Evolutionary conservation across 164 flowering plant species (phyloP).

Genomic region (Magnolia kwangsiensis): DNA sequence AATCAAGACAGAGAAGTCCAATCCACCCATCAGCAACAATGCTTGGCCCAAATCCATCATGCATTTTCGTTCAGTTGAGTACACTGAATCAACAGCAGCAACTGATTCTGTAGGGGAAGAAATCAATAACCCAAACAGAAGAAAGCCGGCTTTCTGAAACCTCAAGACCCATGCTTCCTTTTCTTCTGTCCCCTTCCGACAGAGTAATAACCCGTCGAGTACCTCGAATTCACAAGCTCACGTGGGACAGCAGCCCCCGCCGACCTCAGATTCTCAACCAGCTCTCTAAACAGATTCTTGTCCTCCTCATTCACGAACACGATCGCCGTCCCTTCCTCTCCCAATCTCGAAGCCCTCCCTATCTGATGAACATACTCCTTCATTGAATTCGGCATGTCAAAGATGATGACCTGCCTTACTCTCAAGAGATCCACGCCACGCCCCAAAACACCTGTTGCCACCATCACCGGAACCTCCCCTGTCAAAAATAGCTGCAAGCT

Average conservation of each 20-base stretch:
- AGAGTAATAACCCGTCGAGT: slow-evolving; percentile 26
- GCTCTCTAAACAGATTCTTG: slow-evolving; percentile 57
- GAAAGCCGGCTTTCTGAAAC: neutral
- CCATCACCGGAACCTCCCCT: slow-evolving; percentile 77
- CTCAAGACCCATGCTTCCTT: slow-evolving; percentile 33
- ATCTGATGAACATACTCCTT: slow-evolving; percentile 90
- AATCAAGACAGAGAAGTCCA: too few species aligned
- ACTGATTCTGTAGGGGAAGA: neutral
- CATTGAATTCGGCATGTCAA: slow-evolving; percentile 88
- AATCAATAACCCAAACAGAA: neutral
- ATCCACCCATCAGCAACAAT: too few species aligned
- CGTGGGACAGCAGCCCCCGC: slow-evolving; percentile 73
- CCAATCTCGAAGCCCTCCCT: slow-evolving; percentile 87
- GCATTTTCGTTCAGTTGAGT: too few species aligned
- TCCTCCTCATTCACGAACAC: slow-evolving; percentile 78
- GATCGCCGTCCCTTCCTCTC: slow-evolving; percentile 72
- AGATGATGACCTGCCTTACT: slow-evolving; percentile 83
- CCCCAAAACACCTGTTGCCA: slow-evolving; percentile 84
- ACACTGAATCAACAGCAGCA: too few species aligned
- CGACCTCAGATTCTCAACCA: slow-evolving; percentile 54
- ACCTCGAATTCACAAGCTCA: slow-evolving; percentile 69
- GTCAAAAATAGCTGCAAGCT: slow-evolving; percentile 54
- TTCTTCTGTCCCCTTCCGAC: slow-evolving; percentile 39
- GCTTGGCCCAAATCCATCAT: too few species aligned
- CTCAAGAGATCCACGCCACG: slow-evolving; percentile 76